Base-by-base conservation (phyloP, 305 asterid genomes). In the Fraxinus velutina region DNA sequence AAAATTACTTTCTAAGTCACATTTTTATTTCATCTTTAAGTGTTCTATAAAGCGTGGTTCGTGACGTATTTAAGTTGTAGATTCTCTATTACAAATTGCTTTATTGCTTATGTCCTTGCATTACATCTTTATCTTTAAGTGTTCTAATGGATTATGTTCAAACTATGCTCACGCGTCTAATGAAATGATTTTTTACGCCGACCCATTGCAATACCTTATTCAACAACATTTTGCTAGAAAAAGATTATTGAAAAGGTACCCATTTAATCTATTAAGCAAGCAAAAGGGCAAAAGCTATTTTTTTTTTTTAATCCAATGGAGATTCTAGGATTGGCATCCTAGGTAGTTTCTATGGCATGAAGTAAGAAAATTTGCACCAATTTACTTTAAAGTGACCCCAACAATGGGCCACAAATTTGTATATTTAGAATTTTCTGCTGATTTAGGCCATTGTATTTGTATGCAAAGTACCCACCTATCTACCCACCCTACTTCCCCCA, bases 241-340 rank as follows among this genome's bases (percentile, higher is more conserved):
- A 3, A 0, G 75, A 70, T 13, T 70, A 70, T 13, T 29, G 75
- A 30, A 29, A 70, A 70, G 73, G 34, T 30, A 17, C 75, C 22
- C 21, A 30, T 30, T 36, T 19, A 71, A 1, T 32, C 44, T 36
- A 70, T 70, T 30, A 32, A 1, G 42, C 44, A 71, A 71, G 8
- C 74, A 29, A 71, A 30, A 33, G 42, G 75, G 44, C 21, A 71
- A 71, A 71, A 71, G 75, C 13, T 15, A 32, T 1, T 13, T 13
- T 19, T 32, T 71, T 32, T 32, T 71, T 32, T 71, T 71, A 71
- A 71, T 71, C 75, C 75, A 71, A n/a, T 71, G 44, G 75, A 71
- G 7, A 71, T 71, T 71, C 9, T 71, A 32, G 75, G 75, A 71
- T 71, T 71, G 10, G 75, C 75, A 71, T 71, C 75, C 75, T 71